Evolutionary conservation across 345 rosid genomes (phyloP).

Genomic region (Litchi chinensis): DNA sequence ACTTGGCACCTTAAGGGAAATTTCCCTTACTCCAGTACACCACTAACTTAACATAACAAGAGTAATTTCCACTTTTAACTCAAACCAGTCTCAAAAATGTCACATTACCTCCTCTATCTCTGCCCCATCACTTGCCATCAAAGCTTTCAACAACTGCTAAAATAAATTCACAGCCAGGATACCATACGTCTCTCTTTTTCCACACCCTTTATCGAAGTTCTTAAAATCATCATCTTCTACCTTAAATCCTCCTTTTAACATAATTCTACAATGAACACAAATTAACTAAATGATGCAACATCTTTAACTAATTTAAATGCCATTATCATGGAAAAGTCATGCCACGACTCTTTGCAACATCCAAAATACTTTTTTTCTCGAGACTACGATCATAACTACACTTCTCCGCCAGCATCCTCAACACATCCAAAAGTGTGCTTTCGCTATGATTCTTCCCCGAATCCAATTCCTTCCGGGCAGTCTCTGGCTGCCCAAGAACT

Average conservation of each 20-base stretch:
- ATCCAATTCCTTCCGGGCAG: constrained; percentile 7
- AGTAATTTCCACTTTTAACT: not conserved
- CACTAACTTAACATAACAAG: not conserved
- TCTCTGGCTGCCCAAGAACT: constrained; percentile 2
- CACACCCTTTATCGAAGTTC: not conserved
- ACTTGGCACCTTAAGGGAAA: not conserved
- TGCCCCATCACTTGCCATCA: not conserved
- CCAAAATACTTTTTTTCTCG: constrained; percentile 18
- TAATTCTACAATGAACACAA: not conserved
- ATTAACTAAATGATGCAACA: not conserved
- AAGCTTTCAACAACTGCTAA: not conserved
- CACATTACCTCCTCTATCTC: not conserved
- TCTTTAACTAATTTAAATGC: not conserved
- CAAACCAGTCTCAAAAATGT: not conserved
- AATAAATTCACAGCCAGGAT: not conserved
- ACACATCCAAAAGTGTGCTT: constrained; percentile 27
- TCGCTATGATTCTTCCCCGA: not conserved
- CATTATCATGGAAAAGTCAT: constrained; percentile 21
- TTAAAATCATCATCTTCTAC: not conserved
- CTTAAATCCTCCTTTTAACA: not conserved
- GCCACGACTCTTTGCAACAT: constrained; percentile 32
- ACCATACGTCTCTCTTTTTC: not conserved
- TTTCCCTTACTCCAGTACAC: not conserved
- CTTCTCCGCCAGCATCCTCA: constrained; percentile 25
- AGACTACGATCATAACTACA: constrained; percentile 15